Evolutionary conservation across 164 flowering plant species (phyloP).

Genomic region (Pachysandra terminalis): DNA sequence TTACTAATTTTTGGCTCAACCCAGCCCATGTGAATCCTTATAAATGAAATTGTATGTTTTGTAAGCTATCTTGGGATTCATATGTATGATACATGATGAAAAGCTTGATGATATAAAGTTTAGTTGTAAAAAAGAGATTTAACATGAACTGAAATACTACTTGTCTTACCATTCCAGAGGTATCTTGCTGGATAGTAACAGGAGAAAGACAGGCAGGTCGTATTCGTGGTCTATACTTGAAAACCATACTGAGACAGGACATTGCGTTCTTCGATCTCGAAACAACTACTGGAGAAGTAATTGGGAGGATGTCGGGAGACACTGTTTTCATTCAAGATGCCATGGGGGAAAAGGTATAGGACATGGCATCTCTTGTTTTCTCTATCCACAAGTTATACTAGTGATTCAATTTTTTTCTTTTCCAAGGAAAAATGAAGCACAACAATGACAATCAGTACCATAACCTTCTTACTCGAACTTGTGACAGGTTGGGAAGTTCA

Average conservation of each 20-base stretch:
- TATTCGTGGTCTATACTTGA: conserved; percentile 16
- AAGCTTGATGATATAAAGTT: too few species aligned
- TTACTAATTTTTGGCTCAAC: too few species aligned
- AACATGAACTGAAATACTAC: background rate
- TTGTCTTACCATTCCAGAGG: conserved; percentile 5
- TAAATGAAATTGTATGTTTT: too few species aligned
- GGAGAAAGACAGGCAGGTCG: conserved; percentile 18
- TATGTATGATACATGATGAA: too few species aligned
- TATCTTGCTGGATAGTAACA: conserved; percentile 13
- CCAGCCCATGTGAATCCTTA: too few species aligned
- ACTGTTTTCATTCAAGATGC: conserved; percentile 15
- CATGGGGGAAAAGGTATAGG: conserved; percentile 14
- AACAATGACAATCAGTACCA: too few species aligned
- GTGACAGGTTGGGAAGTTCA: conserved; percentile 22
- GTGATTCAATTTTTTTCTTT: too few species aligned
- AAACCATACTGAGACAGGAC: conserved; percentile 9
- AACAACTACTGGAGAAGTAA: conserved; percentile 16
- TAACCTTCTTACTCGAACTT: background rate
- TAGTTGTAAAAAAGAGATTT: too few species aligned
- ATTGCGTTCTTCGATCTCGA: conserved; percentile 17
- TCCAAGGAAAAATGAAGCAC: too few species aligned
- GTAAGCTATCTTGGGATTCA: too few species aligned
- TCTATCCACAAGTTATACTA: too few species aligned
- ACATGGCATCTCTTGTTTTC: too few species aligned
- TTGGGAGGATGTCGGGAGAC: conserved; percentile 10